A percentile compares a stretch with the other conserved stretches of the same genome.
Evolutionary conservation across 139 green algal species (phyloP).

Genomic region (Micractinium sp.): DNA sequence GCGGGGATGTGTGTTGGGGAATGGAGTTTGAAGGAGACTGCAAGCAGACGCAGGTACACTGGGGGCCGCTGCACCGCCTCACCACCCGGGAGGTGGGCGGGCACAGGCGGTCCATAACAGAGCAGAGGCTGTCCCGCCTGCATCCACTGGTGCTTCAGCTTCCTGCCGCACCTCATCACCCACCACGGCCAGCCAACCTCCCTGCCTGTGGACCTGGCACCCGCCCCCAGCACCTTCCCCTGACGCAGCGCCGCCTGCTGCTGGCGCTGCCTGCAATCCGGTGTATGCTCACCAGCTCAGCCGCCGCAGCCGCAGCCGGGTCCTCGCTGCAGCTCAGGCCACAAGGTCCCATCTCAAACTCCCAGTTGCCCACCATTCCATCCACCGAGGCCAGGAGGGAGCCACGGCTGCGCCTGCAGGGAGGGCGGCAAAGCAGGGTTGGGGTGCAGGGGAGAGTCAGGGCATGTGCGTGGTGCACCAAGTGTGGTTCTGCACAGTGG

Average conservation of each 20-base stretch:
- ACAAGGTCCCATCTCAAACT: neutral
- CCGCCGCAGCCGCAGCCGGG: neutral
- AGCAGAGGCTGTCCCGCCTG: neutral
- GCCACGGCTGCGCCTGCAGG: neutral
- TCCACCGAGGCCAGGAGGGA: neutral
- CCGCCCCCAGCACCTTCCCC: no score
- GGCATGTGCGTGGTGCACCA: no score
- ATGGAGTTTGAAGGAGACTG: no score
- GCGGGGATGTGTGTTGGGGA: neutral
- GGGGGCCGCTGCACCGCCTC: no score
- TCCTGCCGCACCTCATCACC: neutral
- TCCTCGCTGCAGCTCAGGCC: neutral
- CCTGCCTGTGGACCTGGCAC: no score
- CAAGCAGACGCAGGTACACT: neutral
- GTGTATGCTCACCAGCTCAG: neutral
- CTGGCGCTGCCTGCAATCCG: no score
- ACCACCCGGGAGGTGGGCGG: no score
- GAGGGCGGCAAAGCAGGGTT: neutral
- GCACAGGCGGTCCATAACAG: neutral
- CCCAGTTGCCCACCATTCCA: constrained; percentile 17
- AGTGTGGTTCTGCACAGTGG: no score
- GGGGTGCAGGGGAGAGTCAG: neutral
- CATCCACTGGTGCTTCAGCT: neutral
- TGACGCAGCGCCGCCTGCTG: no score
- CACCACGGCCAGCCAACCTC: neutral